Base-by-base conservation (phyloP, 306 rosid genomes). In the Inga leiocalycina region DNA sequence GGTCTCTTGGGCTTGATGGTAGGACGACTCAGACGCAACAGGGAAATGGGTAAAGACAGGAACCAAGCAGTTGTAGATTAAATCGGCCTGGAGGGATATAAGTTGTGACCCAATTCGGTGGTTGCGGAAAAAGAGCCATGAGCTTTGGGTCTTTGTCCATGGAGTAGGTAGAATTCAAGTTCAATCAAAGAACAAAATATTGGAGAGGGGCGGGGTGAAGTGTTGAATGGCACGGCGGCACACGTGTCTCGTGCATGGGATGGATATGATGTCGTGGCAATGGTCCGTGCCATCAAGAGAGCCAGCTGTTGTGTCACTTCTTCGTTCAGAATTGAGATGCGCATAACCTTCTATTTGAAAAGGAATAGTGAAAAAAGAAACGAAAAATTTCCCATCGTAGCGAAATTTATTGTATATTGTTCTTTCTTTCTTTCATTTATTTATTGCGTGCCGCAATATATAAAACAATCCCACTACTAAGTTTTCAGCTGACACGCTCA, bases 231-330 rank as follows among this genome's bases (percentile, higher is more conserved):
- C 45, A 82, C 30, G 66, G 78, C 80, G 75, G 78, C 83, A 87
- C 89, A 71, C 87, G 94, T 87, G 91, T 80, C 85, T 8, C 67
- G 35, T 84, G 88, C 90, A 84, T 87, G 84, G 34, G 76, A 81
- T 34, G 67, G 67, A 59, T 27, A 66, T 22, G 46, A 78, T 82
- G 88, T 83, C 87, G 91, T 82, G 83, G 81, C 83, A 41, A 49
- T 74, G 41, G 24, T 64, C 4, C 54, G 16, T 49, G 88, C 88
- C 88, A 76, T 78, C 30, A 17, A 17, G 3, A 52, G 59, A 52
- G 59, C 22, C 59, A 16, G 59, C 32, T 71, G 74, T 45, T 43
- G 27, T 12, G 27, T 27, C 30, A 27, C 30, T 27, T 27, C 30
- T 27, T 27, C 30, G 30, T 27, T 27, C 30, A 27, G 30, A 27